Evolutionary conservation across 805 yeast species (phyloP), one percentile per base, ranked within the genome.

Genomic region (Citeromyces matritensis): DNA sequence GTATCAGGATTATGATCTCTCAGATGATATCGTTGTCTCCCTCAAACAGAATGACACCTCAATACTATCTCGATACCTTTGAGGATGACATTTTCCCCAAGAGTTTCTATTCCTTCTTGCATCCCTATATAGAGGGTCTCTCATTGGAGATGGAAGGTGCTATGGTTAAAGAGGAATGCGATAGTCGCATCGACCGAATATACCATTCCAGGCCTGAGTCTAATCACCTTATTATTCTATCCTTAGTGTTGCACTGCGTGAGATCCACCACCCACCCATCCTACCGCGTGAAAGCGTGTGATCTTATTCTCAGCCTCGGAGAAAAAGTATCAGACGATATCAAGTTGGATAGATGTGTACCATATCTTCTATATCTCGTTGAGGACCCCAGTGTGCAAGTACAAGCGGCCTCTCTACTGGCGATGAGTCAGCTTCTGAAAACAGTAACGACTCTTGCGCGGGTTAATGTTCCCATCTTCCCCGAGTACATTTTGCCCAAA

Each of bases 301-400:
- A 84, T 43, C 52, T 86, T 38, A 65, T 91, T 1, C 49, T 82
- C 6, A 80, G 83, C 0, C 60, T 88, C 12, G 70, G 88, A 2
- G 94, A 82, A 43, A 67, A 71, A 35, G 58, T 84, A 2, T 68
- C 70, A 15, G 97, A 91, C 47, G 94, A 81, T 35, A 75, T 74
- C 10, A 88, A 85, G 47, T 57, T 91, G 26, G 96, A 91, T 48
- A 55, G 96, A 29, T 72, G 84, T 23, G 50, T 91, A 15, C 97
- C 98, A 0, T 83, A 78, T 45, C 49, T 91, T 15, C 65, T 82
- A 14, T 56, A 71, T n/a, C 58, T 84, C 33, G 49, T 86, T 9
- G 84, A 80, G 32, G 94, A 83, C 37, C 55, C 63, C 1, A 63
- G 75, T 12, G 62, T 71, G 1, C 67, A 63, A 29, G 91, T 84